Evolutionary conservation across 805 yeast genomes (phyloP).

Genomic region (Teunomyces panamensis): DNA sequence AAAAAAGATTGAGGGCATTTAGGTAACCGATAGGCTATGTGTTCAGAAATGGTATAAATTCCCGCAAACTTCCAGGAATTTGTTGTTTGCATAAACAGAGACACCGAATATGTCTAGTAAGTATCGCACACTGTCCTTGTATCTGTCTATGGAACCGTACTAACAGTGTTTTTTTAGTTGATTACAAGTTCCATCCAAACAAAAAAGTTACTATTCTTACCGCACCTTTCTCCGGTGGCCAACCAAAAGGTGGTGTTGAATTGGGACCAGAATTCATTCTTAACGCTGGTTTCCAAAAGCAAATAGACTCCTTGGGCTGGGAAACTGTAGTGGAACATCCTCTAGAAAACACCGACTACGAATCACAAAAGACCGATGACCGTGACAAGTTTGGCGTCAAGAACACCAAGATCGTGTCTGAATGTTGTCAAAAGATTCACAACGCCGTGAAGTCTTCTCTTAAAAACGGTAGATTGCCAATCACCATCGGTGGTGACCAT

Average conservation of each 20-base stretch:
- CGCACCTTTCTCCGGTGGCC: conserved; percentile 97
- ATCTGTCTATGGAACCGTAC: neutral
- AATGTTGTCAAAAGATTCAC: conserved; percentile 63
- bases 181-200: conserved; percentile 53
- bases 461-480: conserved; percentile 52
- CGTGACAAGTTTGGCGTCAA: conserved; percentile 54
- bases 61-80: neutral
- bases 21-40: neutral
- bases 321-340: conserved; percentile 51
- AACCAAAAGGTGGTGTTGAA: conserved; percentile 90
- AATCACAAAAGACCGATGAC: conserved; percentile 41
- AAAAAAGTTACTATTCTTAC: conserved; percentile 66
- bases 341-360: conserved; percentile 47
- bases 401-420: conserved; percentile 75
- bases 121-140: neutral
- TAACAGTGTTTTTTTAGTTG: conserved; percentile 18
- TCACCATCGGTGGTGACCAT: conserved; percentile 95
- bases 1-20: neutral
- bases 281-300: conserved; percentile 64
- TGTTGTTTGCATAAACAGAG: neutral
- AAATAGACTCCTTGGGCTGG: conserved; percentile 75
- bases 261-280: conserved; percentile 84
- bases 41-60: neutral
- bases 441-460: conserved; percentile 56
- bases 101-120: conserved; percentile 7